Evolutionary conservation across 78 protist species (phyloP).

Genomic region (Pigoraptor vietnamica): DNA sequence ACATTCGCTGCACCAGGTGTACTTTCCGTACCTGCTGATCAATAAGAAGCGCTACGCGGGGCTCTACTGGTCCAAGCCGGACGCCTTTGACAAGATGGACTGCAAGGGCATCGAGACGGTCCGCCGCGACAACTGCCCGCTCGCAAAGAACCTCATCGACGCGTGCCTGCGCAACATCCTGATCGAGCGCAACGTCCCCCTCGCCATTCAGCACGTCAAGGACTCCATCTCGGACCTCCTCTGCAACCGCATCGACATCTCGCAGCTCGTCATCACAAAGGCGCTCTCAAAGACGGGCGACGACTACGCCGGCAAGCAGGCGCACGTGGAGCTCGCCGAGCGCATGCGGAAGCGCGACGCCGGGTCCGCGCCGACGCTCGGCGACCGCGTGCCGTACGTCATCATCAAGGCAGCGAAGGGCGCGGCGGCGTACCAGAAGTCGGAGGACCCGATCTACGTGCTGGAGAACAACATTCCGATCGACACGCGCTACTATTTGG

Average conservation of each 20-base stretch:
- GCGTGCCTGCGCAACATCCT: constrained; percentile 72
- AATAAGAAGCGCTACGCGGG: constrained; percentile 99
- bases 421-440: constrained; percentile 89
- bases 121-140: constrained; percentile 96
- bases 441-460: constrained; percentile 98
- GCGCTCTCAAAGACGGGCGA: constrained; percentile 67
- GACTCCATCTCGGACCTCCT: constrained; percentile 78
- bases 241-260: constrained; percentile 88
- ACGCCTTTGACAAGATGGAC: constrained; percentile 93
- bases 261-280: constrained; percentile 94
- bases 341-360: constrained; percentile 94
- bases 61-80: constrained; percentile 88
- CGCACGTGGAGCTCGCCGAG: constrained; percentile 97
- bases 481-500: constrained; percentile 94
- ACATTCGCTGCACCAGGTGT: no score
- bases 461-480: constrained; percentile 92
- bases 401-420: constrained; percentile 61
- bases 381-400: constrained; percentile 99
- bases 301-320: constrained; percentile 56
- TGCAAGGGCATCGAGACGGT: constrained; percentile 94
- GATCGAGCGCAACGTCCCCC: constrained; percentile 69
- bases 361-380: constrained; percentile 91
- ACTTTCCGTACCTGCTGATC: constrained; percentile 96
- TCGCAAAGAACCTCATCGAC: constrained; percentile 78
- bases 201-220: constrained; percentile 79